Percentiles rank a stretch among this genome's conserved stretches.
Evolutionary conservation across 441 rosid genomes (phyloP).

Genomic region (Populus tomentosa): DNA sequence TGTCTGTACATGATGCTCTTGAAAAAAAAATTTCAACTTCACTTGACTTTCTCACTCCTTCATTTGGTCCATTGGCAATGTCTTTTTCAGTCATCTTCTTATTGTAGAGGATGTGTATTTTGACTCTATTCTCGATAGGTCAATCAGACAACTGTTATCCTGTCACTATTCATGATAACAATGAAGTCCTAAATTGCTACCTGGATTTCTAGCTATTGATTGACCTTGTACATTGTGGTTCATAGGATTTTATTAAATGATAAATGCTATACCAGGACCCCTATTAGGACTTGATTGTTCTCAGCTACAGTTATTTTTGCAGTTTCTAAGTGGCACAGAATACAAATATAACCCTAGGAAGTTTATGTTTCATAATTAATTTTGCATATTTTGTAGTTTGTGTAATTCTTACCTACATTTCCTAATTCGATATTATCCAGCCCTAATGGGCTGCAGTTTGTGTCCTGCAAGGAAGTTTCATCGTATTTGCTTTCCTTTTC

Average conservation of each 20-base stretch:
- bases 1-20: not conserved
- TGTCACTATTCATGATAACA: not conserved
- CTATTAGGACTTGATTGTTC: not conserved
- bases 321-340: not conserved
- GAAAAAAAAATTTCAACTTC: no score
- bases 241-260: not conserved
- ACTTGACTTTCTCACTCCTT: not conserved
- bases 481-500: slow-evolving; percentile 40
- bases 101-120: not conserved
- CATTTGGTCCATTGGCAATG: not conserved
- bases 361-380: not conserved
- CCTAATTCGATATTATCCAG: slow-evolving; percentile 33
- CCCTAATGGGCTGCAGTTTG: slow-evolving; percentile 67
- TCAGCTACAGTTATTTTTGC: not conserved
- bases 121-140: not conserved
- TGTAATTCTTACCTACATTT: slow-evolving; percentile 11
- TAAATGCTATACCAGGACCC: not conserved
- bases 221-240: not conserved
- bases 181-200: not conserved
- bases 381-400: not conserved
- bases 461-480: slow-evolving; percentile 62
- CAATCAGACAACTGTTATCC: not conserved
- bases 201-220: not conserved
- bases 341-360: not conserved
- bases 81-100: not conserved